These are phyloP conservation scores for Didymella exigua DNA, from an alignment of 2,329 filamentous ascomycete species.

Conservation along the genomic window DNA sequence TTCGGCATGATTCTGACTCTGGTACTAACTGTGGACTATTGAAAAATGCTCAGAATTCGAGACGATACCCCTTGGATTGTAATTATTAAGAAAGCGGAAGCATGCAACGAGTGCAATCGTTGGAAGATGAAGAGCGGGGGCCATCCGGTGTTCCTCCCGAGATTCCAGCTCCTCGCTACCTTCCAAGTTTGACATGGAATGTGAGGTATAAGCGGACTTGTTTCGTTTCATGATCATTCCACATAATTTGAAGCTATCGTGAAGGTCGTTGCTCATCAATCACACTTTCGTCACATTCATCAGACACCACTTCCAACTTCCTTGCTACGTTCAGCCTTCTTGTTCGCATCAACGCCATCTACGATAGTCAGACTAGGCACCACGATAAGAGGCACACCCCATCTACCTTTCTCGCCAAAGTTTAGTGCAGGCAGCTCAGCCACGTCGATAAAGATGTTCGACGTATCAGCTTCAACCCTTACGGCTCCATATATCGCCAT, in stretches of 20 bases:
- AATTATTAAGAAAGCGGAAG: not conserved
- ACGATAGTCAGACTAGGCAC: not conserved
- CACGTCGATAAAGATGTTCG: conserved; percentile 7
- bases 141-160: not conserved
- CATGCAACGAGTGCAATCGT: not conserved
- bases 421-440: conserved; percentile 21
- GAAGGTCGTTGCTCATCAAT: not conserved
- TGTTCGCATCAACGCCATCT: not conserved
- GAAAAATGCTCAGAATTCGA: not conserved
- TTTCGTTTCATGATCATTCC: not conserved
- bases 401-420: conserved; percentile 10
- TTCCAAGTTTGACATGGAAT: not conserved
- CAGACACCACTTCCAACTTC: not conserved
- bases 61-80: not conserved
- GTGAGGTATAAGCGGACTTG: not conserved
- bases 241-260: not conserved
- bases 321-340: not conserved
- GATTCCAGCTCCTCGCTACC: not conserved
- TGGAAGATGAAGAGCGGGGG: not conserved
- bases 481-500: conserved; percentile 15
- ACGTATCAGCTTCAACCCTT: conserved; percentile 17
- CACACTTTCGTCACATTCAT: not conserved
- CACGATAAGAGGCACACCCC: not conserved
- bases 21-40: not conserved
- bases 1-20: conserved; percentile 4